phyloP scores from a whole-genome alignment of 768 basidiomycete genomes.

The Candolleomyces efflorescens region DNA sequence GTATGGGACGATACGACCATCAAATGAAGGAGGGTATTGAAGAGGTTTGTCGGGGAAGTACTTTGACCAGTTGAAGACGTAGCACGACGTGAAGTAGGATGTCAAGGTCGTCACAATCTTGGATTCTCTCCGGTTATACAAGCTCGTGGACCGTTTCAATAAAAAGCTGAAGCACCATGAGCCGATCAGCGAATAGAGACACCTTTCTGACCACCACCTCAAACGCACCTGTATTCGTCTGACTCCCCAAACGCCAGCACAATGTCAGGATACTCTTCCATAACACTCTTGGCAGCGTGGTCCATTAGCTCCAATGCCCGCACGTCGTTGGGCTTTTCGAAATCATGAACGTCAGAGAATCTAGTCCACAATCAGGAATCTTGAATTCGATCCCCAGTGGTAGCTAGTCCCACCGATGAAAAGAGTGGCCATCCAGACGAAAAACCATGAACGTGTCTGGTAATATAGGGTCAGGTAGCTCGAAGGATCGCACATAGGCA shows the following conservation, averaged over 20 bases:
- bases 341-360: conserved; percentile 79
- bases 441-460: conserved; percentile 82
- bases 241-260: conserved; percentile 92
- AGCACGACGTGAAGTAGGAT: conserved; percentile 87
- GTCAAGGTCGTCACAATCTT: conserved; percentile 84
- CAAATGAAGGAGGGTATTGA: conserved; percentile 87
- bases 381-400: not conserved
- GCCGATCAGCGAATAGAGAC: not conserved
- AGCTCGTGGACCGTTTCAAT: conserved; percentile 62
- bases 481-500: conserved; percentile 86
- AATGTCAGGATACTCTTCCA: conserved; percentile 82
- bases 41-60: conserved; percentile 75
- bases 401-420: conserved; percentile 64
- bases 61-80: conserved; percentile 79
- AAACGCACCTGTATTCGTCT: conserved; percentile 88
- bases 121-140: conserved; percentile 83
- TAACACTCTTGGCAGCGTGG: conserved; percentile 72
- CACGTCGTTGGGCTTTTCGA: conserved; percentile 88
- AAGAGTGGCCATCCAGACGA: conserved; percentile 89
- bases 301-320: conserved; percentile 92
- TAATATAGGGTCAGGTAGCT: conserved; percentile 82
- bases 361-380: conserved; percentile 34
- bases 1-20: conserved; percentile 83
- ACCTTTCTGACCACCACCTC: too few relatives aligned
- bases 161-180: conserved; percentile 61